These are phyloP conservation scores for Thielaviopsis populi DNA, from an alignment of 2,329 filamentous ascomycete genomes.

Conservation along the genomic window DNA sequence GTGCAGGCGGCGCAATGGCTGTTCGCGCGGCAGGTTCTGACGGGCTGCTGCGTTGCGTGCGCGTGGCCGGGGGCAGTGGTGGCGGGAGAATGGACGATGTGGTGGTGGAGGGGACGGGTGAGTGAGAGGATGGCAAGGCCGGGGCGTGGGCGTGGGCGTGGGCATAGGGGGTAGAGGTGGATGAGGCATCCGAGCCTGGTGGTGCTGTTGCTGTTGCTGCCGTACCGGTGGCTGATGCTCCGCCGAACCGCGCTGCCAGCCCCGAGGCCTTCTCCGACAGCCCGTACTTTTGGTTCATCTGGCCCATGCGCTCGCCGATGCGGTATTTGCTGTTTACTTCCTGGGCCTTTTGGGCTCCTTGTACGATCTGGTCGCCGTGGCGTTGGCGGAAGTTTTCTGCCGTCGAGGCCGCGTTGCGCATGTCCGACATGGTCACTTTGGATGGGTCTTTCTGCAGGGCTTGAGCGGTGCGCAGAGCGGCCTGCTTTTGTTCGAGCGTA, in stretches of 20 bases:
- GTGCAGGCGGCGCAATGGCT: not conserved
- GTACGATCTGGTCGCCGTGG: conserved; percentile 51
- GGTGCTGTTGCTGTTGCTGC: conserved; percentile 10
- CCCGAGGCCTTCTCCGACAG: conserved; percentile 11
- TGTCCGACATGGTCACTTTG: conserved; percentile 44
- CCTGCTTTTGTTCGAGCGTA: conserved; percentile 49
- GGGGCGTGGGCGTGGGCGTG: not conserved
- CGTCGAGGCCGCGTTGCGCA: conserved; percentile 42
- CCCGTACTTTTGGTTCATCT: conserved; percentile 16
- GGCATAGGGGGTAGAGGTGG: not conserved
- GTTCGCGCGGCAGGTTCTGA: not conserved
- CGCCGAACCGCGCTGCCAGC: conserved; percentile 12
- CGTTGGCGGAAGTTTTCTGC: conserved; percentile 55
- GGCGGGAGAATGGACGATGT: conserved; percentile 1
- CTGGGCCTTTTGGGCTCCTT: conserved; percentile 42
- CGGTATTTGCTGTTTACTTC: conserved; percentile 48
- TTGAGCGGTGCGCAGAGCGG: conserved; percentile 45
- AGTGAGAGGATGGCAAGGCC: not conserved
- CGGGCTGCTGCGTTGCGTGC: not conserved
- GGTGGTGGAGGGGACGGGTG: not conserved
- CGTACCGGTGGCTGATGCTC: conserved; percentile 4
- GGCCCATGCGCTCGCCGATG: conserved; percentile 27
- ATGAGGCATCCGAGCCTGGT: not conserved
- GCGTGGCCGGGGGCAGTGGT: not conserved
- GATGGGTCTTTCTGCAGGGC: conserved; percentile 46